Evolutionary conservation across 805 yeast species (phyloP), one percentile per base, ranked within the genome.

Genomic region (Zygosaccharomyces bailii): DNA sequence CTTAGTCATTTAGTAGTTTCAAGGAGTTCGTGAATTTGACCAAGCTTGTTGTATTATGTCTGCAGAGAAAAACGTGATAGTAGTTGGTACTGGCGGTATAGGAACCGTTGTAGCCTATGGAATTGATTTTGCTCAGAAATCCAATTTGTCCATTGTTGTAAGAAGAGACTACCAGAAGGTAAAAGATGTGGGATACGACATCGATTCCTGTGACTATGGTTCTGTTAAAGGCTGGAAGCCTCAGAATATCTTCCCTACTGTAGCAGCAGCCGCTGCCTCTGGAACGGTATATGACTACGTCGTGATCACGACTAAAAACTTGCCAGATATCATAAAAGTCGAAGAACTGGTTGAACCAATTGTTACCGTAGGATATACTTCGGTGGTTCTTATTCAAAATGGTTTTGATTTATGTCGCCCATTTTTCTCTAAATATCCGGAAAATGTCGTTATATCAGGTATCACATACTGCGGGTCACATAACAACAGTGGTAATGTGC

Each of bases 391-490:
- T 31, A 61, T 81, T 39, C 85, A 81, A 59, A 81, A 79, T 54
- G 87, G 87, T 0, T 68, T 82, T 46, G 86, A 79, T 44, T 71
- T 78, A 42, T 86, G 79, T 44, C 66, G 69, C 49, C 76, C 80
- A 5, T 71, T 74, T 19, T 68, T 75, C 42, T 58, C 64, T 34
- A 70, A 70, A 24, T 81, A 66, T 56, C 85, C 84, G 1, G 56
- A 66, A 2, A 75, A 74, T 46, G 68, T 74, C 2, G 71, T 78
- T 4, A 59, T 81, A 6, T 76, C 82, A 2, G 85, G 86, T 13
- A 79, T 81, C 24, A 71, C 80, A 13, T 74, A 77, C 71, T 77
- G 79, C 44, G 79, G 82, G 3, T 75, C 84, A 1, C 70, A 74
- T 37, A 77, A 74, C 53, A 57, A 60, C 41, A 55, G 66, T 33